phyloP scores from a whole-genome alignment of 768 basidiomycete species.

The Tulasnella sp. region DNA sequence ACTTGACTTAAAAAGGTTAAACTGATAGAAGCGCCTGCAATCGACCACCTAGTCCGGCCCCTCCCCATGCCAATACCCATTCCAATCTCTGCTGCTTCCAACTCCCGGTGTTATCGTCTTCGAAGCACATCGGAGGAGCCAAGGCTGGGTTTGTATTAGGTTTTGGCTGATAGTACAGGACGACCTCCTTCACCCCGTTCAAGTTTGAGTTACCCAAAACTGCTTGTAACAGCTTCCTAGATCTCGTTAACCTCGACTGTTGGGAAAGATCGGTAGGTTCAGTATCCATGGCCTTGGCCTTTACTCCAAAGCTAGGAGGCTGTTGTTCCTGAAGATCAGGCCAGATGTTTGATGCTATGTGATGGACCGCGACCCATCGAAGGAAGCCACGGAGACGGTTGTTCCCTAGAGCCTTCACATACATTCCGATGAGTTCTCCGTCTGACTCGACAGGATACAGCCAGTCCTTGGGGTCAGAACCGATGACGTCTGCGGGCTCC shows the following conservation, averaged over 20 bases:
- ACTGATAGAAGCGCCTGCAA: neutral
- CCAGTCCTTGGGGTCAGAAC: slow-evolving; percentile 43
- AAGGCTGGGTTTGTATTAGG: neutral
- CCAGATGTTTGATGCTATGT: slow-evolving; percentile 69
- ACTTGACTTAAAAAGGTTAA: neutral
- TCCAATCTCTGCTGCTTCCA: slow-evolving; percentile 5
- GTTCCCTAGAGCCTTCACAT: slow-evolving; percentile 42
- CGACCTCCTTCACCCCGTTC: slow-evolving; percentile 6
- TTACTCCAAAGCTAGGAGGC: neutral
- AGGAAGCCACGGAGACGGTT: slow-evolving; percentile 43
- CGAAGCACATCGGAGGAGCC: slow-evolving; percentile 7
- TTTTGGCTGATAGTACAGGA: slow-evolving; percentile 6
- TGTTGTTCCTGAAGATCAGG: slow-evolving; percentile 33
- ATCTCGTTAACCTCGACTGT: neutral
- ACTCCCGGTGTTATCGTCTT: neutral
- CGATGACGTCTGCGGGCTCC: slow-evolving; percentile 17
- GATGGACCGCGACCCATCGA: slow-evolving; percentile 60
- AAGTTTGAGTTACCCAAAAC: neutral
- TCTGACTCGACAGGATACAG: slow-evolving; percentile 61
- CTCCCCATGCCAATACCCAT: slow-evolving; percentile 2
- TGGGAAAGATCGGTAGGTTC: neutral
- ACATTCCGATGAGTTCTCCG: slow-evolving; percentile 48
- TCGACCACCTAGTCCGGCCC: neutral
- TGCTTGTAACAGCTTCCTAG: neutral
- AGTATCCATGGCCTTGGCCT: neutral